These are phyloP conservation scores for Conticribra weissflogii DNA, from an alignment of 108 stramenopile species.

Conservation along the genomic window DNA sequence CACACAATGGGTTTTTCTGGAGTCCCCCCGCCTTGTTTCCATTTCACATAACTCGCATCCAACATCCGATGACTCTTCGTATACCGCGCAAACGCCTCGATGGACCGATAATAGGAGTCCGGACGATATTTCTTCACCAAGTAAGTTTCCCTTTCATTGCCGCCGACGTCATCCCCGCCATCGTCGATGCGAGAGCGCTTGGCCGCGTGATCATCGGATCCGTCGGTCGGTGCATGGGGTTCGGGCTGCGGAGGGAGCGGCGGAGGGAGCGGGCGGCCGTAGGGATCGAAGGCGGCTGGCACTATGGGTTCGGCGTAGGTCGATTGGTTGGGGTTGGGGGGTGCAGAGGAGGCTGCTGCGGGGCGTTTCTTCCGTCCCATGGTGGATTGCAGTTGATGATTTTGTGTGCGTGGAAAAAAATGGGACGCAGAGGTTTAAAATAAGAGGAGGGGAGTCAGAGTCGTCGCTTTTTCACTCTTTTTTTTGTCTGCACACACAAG, in stretches of 20 bases:
- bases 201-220: slow-evolving; percentile 5
- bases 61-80: slow-evolving; percentile 88
- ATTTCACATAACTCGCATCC: slow-evolving; percentile 77
- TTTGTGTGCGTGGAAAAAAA: too few species aligned
- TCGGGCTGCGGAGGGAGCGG: slow-evolving; percentile 14
- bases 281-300: slow-evolving; percentile 22
- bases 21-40: slow-evolving; percentile 64
- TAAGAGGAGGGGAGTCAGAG: too few species aligned
- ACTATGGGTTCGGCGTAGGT: slow-evolving; percentile 1
- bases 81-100: slow-evolving; percentile 86
- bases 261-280: slow-evolving; percentile 25
- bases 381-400: background rate
- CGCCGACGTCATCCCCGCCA: background rate
- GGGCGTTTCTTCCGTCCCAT: slow-evolving; percentile 72
- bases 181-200: slow-evolving; percentile 20
- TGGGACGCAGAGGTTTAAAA: background rate
- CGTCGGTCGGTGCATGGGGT: background rate
- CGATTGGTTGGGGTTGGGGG: background rate
- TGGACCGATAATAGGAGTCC: slow-evolving; percentile 69
- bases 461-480: too few species aligned
- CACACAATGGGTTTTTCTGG: slow-evolving; percentile 71
- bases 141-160: slow-evolving; percentile 44
- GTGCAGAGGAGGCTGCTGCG: slow-evolving; percentile 9
- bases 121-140: slow-evolving; percentile 88
- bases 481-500: too few species aligned